A percentile compares a stretch with the other conserved stretches of the same genome.
Conservation (phyloP, 257 asterid species). For the Linderniella brevidens region DNA sequence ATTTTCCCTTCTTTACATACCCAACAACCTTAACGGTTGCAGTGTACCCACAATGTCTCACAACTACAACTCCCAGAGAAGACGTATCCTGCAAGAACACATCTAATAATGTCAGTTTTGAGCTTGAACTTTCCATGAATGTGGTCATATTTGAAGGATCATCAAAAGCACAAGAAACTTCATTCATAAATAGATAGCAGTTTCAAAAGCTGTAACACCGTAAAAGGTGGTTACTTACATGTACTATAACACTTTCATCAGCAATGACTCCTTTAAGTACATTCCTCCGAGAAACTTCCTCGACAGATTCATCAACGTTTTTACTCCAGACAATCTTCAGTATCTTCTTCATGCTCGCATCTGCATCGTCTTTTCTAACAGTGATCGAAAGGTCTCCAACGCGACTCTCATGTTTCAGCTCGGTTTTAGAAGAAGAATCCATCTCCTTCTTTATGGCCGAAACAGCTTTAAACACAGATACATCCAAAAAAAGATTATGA, state of each 20-base stretch:
- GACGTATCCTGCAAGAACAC: slow-evolving; percentile 57
- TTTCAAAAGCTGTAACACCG: not conserved
- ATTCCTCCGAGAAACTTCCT: slow-evolving; percentile 53
- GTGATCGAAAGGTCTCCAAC: slow-evolving; percentile 62
- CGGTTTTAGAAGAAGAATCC: slow-evolving; percentile 23
- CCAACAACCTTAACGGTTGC: slow-evolving; percentile 71
- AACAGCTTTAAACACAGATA: slow-evolving; percentile 70
- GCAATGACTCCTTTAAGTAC: slow-evolving; percentile 89
- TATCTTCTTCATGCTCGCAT: slow-evolving; percentile 45
- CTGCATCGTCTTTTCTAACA: slow-evolving; percentile 47
- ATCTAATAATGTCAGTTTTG: not conserved
- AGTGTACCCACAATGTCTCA: slow-evolving; percentile 71
- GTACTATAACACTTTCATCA: slow-evolving; percentile 80
- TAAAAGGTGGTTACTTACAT: slow-evolving; percentile 36
- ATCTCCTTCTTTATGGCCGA: slow-evolving; percentile 60
- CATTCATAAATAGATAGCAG: slow-evolving; percentile 7
- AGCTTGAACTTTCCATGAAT: too few relatives aligned
- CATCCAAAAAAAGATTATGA: slow-evolving; percentile 85
- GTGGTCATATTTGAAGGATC: too few relatives aligned
- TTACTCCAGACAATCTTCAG: slow-evolving; percentile 32
- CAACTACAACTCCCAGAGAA: slow-evolving; percentile 56
- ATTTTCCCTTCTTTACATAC: slow-evolving; percentile 33
- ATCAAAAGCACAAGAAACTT: not conserved
- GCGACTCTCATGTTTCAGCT: slow-evolving; percentile 29
- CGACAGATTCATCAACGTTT: slow-evolving; percentile 22